These are phyloP conservation scores for Linum usitatissimum DNA, from an alignment of 345 rosid species.

Conservation along the genomic window DNA sequence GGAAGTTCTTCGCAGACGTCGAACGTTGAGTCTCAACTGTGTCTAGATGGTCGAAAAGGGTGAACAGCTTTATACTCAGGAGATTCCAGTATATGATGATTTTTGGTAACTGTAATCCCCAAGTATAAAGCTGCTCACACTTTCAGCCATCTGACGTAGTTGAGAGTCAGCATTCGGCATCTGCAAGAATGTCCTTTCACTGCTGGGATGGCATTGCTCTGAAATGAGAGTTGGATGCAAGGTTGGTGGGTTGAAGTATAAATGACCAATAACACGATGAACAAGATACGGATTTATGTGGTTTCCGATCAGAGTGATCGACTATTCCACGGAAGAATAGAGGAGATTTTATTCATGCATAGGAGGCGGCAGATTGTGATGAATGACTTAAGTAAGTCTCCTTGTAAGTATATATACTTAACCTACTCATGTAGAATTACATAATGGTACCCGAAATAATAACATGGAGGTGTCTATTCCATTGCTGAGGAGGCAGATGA, in stretches of 20 bases:
- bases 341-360: too few relatives aligned
- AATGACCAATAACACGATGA: too few relatives aligned
- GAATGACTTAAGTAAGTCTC: too few relatives aligned
- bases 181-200: background rate
- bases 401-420: too few relatives aligned
- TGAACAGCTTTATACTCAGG: background rate
- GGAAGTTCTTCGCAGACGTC: background rate
- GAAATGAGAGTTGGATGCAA: conserved; percentile 5
- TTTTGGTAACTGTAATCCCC: conserved; percentile 4
- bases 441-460: too few relatives aligned
- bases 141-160: conserved; percentile 2
- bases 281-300: too few relatives aligned
- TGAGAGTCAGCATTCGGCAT: conserved; percentile 11
- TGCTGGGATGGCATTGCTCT: conserved; percentile 5
- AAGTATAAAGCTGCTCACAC: background rate
- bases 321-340: too few relatives aligned
- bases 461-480: too few relatives aligned
- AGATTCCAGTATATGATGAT: background rate
- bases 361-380: too few relatives aligned
- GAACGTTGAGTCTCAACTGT: conserved; percentile 9
- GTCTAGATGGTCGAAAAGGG: background rate
- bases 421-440: too few relatives aligned
- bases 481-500: too few relatives aligned
- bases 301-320: too few relatives aligned
- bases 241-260: conserved; percentile 6